Evolutionary conservation across 768 basidiomycete species (phyloP).

Genomic region (Boletus subcaerulescens): DNA sequence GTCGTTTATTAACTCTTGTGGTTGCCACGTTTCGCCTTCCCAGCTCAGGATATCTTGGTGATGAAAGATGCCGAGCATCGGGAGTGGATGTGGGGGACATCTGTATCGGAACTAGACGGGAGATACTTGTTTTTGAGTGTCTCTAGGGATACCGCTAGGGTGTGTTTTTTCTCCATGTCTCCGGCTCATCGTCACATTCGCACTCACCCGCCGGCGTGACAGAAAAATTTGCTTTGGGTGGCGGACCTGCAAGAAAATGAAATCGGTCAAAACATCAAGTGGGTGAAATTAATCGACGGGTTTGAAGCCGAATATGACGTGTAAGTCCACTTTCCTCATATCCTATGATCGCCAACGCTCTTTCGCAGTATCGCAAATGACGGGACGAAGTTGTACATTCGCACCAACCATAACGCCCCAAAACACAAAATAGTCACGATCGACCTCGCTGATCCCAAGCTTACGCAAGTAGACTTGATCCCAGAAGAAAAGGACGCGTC

Average conservation of each 20-base stretch:
- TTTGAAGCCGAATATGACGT: slow-evolving; percentile 64
- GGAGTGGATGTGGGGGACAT: slow-evolving; percentile 59
- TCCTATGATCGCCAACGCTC: not conserved
- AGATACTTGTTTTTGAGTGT: slow-evolving; percentile 58
- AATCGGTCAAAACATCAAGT: slow-evolving; percentile 63
- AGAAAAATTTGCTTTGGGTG: slow-evolving; percentile 78
- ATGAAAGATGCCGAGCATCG: slow-evolving; percentile 62
- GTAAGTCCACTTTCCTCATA: slow-evolving; percentile 38
- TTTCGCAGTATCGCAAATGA: slow-evolving; percentile 58
- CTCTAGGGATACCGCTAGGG: slow-evolving; percentile 60
- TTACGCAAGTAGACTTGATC: slow-evolving; percentile 56
- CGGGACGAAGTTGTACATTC: slow-evolving; percentile 57
- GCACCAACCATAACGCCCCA: slow-evolving; percentile 65
- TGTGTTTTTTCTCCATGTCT: slow-evolving; percentile 24
- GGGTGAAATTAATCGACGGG: slow-evolving; percentile 68
- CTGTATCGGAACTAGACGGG: slow-evolving; percentile 58
- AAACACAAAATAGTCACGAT: slow-evolving; percentile 64
- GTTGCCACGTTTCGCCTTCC: slow-evolving; percentile 1
- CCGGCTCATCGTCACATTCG: not conserved
- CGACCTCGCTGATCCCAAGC: slow-evolving; percentile 51
- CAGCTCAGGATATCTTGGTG: slow-evolving; percentile 69
- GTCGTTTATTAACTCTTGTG: not conserved
- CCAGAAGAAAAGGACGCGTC: slow-evolving; percentile 64
- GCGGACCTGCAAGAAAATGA: slow-evolving; percentile 58
- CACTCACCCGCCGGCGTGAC: not conserved